Conservation (phyloP, 78 protist genomes). For the Planoprotostelium fungivorum region DNA sequence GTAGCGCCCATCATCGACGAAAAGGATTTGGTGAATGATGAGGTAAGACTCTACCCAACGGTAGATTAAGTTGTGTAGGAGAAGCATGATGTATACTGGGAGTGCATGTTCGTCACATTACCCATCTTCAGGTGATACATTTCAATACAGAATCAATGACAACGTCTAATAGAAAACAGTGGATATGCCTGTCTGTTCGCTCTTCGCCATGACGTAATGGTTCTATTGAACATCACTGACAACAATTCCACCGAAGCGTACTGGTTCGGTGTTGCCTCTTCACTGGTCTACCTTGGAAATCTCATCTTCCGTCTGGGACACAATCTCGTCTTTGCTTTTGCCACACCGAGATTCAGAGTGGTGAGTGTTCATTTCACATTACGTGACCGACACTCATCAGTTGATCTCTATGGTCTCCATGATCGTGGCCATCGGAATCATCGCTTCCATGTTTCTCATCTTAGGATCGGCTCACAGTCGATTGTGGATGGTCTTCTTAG, state of each 20-base stretch:
- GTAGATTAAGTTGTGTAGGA: not conserved
- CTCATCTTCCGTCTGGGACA: not conserved
- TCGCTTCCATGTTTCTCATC: not conserved
- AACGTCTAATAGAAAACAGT: not conserved
- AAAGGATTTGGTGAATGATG: too few species aligned
- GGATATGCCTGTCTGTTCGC: not conserved
- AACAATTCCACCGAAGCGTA: not conserved
- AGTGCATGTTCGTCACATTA: not conserved
- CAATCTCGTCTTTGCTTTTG: not conserved
- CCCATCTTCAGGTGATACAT: not conserved
- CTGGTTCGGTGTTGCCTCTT: not conserved
- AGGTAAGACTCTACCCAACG: too few species aligned
- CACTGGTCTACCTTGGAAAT: not conserved
- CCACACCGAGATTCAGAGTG: not conserved
- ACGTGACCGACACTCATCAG: too few species aligned
- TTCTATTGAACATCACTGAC: not conserved
- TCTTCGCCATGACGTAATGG: not conserved
- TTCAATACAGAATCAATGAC: not conserved
- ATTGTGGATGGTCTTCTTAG: not conserved
- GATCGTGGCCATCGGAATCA: not conserved
- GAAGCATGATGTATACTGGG: not conserved
- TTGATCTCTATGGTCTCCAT: not conserved
- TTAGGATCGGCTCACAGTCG: not conserved
- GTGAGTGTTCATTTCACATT: not conserved
- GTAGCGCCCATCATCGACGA: too few species aligned